These are phyloP conservation scores for Urochloa ruziziensis DNA, from an alignment of 176 grass and related monocot species.

Conservation along the genomic window DNA sequence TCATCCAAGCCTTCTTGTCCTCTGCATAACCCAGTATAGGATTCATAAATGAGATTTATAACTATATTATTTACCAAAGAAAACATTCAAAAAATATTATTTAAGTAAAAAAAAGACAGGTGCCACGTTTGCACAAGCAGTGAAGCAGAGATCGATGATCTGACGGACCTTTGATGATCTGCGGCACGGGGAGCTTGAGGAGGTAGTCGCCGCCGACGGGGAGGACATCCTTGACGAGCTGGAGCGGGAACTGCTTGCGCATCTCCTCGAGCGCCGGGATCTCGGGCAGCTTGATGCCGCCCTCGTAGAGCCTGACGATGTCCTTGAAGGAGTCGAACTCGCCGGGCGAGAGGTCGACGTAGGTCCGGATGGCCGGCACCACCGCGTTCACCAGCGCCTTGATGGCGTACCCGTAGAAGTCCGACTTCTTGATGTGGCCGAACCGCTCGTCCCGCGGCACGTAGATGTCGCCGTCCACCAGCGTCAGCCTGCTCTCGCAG, in stretches of 20 bases:
- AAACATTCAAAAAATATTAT: too few species aligned
- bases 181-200: conserved; percentile 50
- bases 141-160: too few species aligned
- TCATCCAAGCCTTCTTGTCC: background rate
- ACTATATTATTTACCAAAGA: too few species aligned
- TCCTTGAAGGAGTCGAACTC: conserved; percentile 76
- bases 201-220: conserved; percentile 45
- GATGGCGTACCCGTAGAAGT: background rate
- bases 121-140: background rate
- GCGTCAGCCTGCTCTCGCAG: background rate
- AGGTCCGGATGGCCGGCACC: background rate
- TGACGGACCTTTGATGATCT: conserved; percentile 49
- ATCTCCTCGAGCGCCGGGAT: conserved; percentile 43
- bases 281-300: conserved; percentile 42
- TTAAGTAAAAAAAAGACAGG: too few species aligned
- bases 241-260: conserved; percentile 37
- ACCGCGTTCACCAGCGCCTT: background rate
- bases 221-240: conserved; percentile 66
- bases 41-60: too few species aligned
- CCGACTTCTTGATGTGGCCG: background rate
- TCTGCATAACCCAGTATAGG: background rate
- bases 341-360: background rate
- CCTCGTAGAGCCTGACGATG: conserved; percentile 55
- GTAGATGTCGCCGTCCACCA: background rate
- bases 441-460: background rate